Conservation (phyloP, 345 rosid genomes). For the Brassica carinata region DNA sequence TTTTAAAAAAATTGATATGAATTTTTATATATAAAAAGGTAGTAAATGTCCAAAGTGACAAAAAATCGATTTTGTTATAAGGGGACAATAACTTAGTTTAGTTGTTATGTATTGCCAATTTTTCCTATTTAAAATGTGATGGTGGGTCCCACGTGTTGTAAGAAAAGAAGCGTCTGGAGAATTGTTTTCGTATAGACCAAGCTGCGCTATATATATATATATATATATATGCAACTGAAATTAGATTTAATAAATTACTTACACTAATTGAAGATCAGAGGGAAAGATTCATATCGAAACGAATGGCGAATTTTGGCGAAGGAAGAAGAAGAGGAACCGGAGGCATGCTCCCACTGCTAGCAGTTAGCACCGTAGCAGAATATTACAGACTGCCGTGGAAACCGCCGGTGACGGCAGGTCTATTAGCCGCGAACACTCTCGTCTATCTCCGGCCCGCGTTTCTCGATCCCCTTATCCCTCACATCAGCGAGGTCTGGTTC, state of each 20-base stretch:
- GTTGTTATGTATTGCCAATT: too few relatives aligned
- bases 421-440: conserved; percentile 75
- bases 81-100: too few relatives aligned
- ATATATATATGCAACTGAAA: neutral
- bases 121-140: neutral
- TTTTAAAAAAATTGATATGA: neutral
- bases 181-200: conserved; percentile 28
- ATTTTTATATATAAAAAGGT: too few relatives aligned
- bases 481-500: conserved; percentile 75
- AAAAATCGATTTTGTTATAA: neutral
- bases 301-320: conserved; percentile 39
- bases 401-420: conserved; percentile 90
- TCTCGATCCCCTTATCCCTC: conserved; percentile 61
- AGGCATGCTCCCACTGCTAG: conserved; percentile 79
- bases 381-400: conserved; percentile 81
- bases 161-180: conserved; percentile 29
- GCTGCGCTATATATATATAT: neutral
- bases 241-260: neutral
- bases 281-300: conserved; percentile 14
- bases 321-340: conserved; percentile 47
- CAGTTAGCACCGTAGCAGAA: conserved; percentile 68
- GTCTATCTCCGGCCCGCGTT: conserved; percentile 71
- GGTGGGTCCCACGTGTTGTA: conserved; percentile 30
- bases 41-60: neutral
- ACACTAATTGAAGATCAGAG: neutral